Conservation (phyloP, 495 filamentous ascomycete species). For the Darksidea phi region DNA sequence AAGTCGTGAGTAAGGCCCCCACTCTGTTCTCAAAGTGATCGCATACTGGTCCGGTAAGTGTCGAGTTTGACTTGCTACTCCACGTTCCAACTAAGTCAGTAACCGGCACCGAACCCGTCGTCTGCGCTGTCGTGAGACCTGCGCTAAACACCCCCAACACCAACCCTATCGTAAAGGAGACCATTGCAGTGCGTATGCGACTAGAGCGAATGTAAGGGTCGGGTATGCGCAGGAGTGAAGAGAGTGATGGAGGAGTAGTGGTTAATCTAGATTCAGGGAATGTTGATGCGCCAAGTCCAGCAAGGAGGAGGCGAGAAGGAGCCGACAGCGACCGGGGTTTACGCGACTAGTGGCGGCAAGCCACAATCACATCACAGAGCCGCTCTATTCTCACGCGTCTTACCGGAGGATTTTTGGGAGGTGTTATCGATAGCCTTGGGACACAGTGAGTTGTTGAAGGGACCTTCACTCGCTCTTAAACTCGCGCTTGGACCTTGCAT, state of each 20-base stretch:
- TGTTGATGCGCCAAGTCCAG: slow-evolving; percentile 14
- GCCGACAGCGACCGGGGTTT: slow-evolving; percentile 18
- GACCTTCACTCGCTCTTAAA: background rate
- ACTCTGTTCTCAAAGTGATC: slow-evolving; percentile 4
- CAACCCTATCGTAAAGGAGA: no score
- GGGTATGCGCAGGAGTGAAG: background rate
- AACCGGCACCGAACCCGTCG: slow-evolving; percentile 34
- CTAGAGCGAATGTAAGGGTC: background rate
- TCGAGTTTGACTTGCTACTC: slow-evolving; percentile 71
- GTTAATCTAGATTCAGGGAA: slow-evolving; percentile 14
- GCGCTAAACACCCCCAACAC: slow-evolving; percentile 12
- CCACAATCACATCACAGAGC: slow-evolving; percentile 10
- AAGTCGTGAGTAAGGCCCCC: slow-evolving; percentile 10
- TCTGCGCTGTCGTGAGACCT: slow-evolving; percentile 35
- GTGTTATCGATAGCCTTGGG: no score
- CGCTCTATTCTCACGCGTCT: background rate
- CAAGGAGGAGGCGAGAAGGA: slow-evolving; percentile 32
- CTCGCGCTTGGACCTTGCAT: background rate
- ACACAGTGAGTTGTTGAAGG: background rate
- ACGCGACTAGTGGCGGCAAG: slow-evolving; percentile 15
- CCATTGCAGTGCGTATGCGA: background rate
- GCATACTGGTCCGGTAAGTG: slow-evolving; percentile 73
- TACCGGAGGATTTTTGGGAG: no score
- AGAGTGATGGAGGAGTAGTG: slow-evolving; percentile 11
- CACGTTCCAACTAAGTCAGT: slow-evolving; percentile 68